Evolutionary conservation across 2,329 filamentous ascomycete genomes (phyloP), one percentile per base, ranked within the genome.

Genomic region (Aureobasidium mangrovei): DNA sequence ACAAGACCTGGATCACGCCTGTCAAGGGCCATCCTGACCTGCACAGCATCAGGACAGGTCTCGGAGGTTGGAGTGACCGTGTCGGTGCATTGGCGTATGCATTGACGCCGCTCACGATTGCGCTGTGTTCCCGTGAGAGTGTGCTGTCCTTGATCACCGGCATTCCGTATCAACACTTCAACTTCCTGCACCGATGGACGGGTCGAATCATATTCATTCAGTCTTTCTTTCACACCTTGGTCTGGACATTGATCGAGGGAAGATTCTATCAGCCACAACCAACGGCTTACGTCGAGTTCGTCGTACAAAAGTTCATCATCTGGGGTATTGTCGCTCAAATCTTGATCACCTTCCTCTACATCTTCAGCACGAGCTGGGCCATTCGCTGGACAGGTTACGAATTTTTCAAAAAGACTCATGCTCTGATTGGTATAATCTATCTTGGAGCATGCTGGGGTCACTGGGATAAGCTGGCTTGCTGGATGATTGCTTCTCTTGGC

Each of bases 401-500:
- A 62, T 82, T 85, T 68, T 90, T 90, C 74, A 78, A 85, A 57
- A 88, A 88, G 64, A 71, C 79, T 0, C 86, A 90, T 64, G 88
- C 88, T 61, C 72, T 88, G 9, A 72, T 89, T 2, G 86, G 85
- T 8, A 81, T 85, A 71, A 67, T 89, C 4, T 91, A 88, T 66
- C 79, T 90, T 9, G 86, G 84, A 4, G 85, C 84, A 3, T 85
- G 84, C 67, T 88, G 84, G 78, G 85, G 78, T 1, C 86, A 91
- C 64, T 91, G 86, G 86, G 67, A 74, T 48, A 72, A 82, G 48
- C 72, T 90, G 3, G 74, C 78, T 44, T 86, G 82, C 64, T 89
- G 85, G 71, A 75, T 89, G 64, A 74, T 86, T 42, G 81, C 85
- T 0, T 79, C 79, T 0, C 68, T 90, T 4, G 70, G 80, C 1